Base-by-base conservation (phyloP, 225 moss, liverwort and hornwort genomes). In the Polytrichum commune region DNA sequence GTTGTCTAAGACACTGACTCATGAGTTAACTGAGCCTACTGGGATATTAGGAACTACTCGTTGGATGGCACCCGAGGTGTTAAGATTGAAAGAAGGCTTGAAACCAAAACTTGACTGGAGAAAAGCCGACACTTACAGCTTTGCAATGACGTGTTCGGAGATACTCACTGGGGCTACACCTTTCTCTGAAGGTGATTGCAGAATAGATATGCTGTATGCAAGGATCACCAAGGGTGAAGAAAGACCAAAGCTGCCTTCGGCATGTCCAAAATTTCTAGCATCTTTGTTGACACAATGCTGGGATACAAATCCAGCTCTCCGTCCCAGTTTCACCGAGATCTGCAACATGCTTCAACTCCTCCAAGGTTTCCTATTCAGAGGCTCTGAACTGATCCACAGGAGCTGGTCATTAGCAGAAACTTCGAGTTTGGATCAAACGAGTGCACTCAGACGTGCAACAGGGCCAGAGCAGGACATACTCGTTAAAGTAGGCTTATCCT, bases 101-200 rank as follows among this genome's bases (percentile, higher is more conserved):
- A 57, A 60, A 30, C 9, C 9, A 9, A 25, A 8, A 6, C 46
- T 75, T 18, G 55, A 72, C 10, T 71, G 55, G 71, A 75, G 70
- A 67, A 67, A 76, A 53, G 80, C 69, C 19, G 73, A 80, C 53
- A 72, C 27, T 10, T 80, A 80, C 64, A 76, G 65, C 28, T 80
- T 76, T 26, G 76, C 69, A 8, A 68, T 69, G 69, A 9, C 60
- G 13, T 73, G 73, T n/a, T 60, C 35, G 10, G 68, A 72, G 27
- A 65, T 76, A 19, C 29, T 72, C 0, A 63, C 68, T 54, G 72
- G 72, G 8, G 20, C 32, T 6, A 56, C 29, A 35, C 75, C 79
- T 7, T 72, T 80, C 61, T 38, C 60, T 30, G 27, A 30, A 1
- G 10, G 62, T 62, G 29, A 35, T 8, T 16, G 63, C 8, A 25